Evolutionary conservation across 78 protist genomes (phyloP).

Genomic region (Cavenderia fasciculata): DNA sequence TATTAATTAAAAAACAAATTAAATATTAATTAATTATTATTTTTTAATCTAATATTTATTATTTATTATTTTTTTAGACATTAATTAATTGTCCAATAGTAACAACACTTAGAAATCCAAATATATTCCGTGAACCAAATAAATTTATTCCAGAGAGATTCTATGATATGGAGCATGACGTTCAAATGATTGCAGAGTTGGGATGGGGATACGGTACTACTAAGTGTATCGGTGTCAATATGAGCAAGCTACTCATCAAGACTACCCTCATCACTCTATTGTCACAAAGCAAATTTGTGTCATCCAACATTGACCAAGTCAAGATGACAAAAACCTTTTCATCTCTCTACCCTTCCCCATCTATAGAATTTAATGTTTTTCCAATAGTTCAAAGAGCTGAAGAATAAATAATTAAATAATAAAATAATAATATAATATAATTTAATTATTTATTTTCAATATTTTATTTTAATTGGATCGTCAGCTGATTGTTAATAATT

Average conservation of each 20-base stretch:
- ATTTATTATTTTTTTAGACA: not conserved
- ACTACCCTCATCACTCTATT: slow-evolving; percentile 2
- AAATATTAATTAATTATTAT: not conserved
- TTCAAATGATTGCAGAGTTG: slow-evolving; percentile 13
- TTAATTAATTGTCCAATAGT: slow-evolving; percentile 29
- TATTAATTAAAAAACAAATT: no score
- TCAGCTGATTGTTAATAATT: no score
- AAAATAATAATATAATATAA: no score
- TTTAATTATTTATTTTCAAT: no score
- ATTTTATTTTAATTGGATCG: no score
- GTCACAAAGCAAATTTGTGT: not conserved
- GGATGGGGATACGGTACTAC: slow-evolving; percentile 43
- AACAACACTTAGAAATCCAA: slow-evolving; percentile 22
- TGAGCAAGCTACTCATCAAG: slow-evolving; percentile 19
- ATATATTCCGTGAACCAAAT: slow-evolving; percentile 9
- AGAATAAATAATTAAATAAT: no score
- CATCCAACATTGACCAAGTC: not conserved
- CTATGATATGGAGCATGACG: not conserved
- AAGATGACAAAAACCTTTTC: not conserved
- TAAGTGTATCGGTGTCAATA: slow-evolving; percentile 22
- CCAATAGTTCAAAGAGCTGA: no score
- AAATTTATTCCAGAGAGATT: slow-evolving; percentile 40
- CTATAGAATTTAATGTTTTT: no score
- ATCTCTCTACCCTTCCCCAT: no score
- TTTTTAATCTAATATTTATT: not conserved